Base-by-base conservation (phyloP, 192 early-diverging fungal genomes). In the Gamsiella multidivaricata region DNA sequence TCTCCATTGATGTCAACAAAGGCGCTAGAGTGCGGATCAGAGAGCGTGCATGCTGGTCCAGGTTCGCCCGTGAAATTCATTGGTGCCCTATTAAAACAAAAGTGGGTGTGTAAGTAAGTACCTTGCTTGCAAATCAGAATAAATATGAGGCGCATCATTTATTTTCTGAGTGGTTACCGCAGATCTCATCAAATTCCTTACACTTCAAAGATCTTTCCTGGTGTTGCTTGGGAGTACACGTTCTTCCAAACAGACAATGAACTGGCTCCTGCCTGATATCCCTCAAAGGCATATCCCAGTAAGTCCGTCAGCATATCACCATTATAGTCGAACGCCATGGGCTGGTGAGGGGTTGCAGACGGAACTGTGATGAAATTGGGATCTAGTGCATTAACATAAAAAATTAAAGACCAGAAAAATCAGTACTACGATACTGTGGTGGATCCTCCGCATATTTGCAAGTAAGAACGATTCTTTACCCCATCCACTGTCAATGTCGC, bases 1-100 rank as follows among this genome's bases (percentile, higher is more conserved):
- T 98, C 96, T 25, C 96, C 96, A 65, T 98, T 84, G 29, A 98
- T 72, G 80, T 98, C 96, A 1, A 98, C 65, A 87, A 96, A 98
- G 5, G 95, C 95, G 79, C 91, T 96, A 0, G 95, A 96, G 69
- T 97, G 94, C n/a, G 93, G 93, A 45, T 86, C 65, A 15, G 91
- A 76, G n/a, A 89, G 84, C 41, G 45, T 81, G 71, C 96, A 97
- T 50, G 86, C 82, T 34, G 50, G 59, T 41, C 23, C 58, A 43
- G 47, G 32, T 39, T 69, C 66, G 2, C 63, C 65, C 12, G 70
- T 62, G 34, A 73, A 69, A 23, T 67, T 81, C 65, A 68, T 74
- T 20, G 80, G 70, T 22, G 55, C 46, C 10, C 65, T 74, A 54
- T 50, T 63, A 41, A 52, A 28, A 36, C 32, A 49, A 31, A 49